A percentile compares a stretch with the other conserved stretches of the same genome.
These are phyloP conservation scores for Curvularia verruculosa DNA, from an alignment of 2,329 filamentous ascomycete genomes.

Conservation along the genomic window DNA sequence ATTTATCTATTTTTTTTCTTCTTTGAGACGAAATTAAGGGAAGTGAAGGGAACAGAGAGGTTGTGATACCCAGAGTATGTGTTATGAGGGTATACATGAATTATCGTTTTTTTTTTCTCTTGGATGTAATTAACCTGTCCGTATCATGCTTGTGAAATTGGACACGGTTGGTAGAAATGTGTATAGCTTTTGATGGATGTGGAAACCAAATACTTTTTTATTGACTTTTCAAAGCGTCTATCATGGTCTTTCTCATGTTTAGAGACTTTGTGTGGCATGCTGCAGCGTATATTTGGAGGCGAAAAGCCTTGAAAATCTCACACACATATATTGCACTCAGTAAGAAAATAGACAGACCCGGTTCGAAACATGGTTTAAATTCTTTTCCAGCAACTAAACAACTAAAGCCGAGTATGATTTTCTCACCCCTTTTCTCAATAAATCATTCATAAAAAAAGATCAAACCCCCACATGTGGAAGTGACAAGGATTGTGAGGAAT, in stretches of 20 bases:
- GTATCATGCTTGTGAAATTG: not conserved
- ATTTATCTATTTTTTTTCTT: not conserved
- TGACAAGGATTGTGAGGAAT: slow-evolving; percentile 9
- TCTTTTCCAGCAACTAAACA: slow-evolving; percentile 1
- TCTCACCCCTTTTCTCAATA: slow-evolving; percentile 6
- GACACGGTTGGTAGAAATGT: not conserved
- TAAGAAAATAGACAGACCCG: not conserved
- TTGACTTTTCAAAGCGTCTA: no score
- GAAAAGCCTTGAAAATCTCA: not conserved
- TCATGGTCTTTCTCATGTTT: no score
- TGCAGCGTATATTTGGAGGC: no score
- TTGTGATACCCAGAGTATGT: not conserved
- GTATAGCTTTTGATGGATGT: not conserved
- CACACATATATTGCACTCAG: not conserved
- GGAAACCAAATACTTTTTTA: no score
- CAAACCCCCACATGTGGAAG: not conserved
- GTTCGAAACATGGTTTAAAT: not conserved
- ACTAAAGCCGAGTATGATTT: slow-evolving; percentile 10
- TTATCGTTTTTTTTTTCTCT: not conserved
- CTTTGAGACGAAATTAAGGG: not conserved
- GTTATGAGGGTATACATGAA: not conserved
- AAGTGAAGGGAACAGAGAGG: not conserved
- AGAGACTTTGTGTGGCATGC: not conserved
- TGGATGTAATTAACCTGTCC: not conserved
- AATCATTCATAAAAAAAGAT: not conserved